Percentiles rank a stretch among this genome's conserved stretches.
These are phyloP conservation scores for Saururus chinensis DNA, from an alignment of 164 flowering plant genomes.

Conservation along the genomic window DNA sequence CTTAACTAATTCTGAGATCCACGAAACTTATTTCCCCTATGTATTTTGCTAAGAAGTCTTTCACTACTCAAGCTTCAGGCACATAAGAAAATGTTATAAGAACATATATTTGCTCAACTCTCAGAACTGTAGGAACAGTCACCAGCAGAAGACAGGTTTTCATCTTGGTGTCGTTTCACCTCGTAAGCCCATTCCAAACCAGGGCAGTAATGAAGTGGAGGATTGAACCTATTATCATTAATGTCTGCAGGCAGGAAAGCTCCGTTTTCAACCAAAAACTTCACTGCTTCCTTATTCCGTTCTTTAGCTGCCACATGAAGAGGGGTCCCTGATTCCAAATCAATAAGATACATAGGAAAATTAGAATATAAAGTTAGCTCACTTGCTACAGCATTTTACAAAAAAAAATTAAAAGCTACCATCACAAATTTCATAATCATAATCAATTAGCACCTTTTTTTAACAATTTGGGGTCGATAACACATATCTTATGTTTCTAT, in stretches of 20 bases:
- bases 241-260: conserved; percentile 87
- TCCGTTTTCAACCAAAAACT: conserved; percentile 74
- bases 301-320: conserved; percentile 92
- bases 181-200: conserved; percentile 99
- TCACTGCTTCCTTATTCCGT: conserved; percentile 69
- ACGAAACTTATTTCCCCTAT: too few species aligned
- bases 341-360: neutral
- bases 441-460: too few species aligned
- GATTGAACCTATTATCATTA: conserved; percentile 79
- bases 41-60: too few species aligned
- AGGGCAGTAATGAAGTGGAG: conserved; percentile 89
- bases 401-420: too few species aligned
- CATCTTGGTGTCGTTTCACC: conserved; percentile 49
- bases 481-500: too few species aligned
- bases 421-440: too few species aligned
- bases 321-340: conserved; percentile 65
- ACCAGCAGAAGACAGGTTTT: conserved; percentile 32
- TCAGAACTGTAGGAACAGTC: conserved; percentile 64
- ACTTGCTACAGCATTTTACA: too few species aligned
- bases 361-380: neutral
- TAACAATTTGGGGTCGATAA: too few species aligned
- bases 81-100: neutral
- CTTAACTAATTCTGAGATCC: too few species aligned
- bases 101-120: conserved; percentile 12
- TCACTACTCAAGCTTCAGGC: neutral